A percentile compares a stretch with the other conserved stretches of the same genome.
Evolutionary conservation across 1,284 basidiomycete genomes (phyloP).

Genomic region (Mrakiaceae sp.): DNA sequence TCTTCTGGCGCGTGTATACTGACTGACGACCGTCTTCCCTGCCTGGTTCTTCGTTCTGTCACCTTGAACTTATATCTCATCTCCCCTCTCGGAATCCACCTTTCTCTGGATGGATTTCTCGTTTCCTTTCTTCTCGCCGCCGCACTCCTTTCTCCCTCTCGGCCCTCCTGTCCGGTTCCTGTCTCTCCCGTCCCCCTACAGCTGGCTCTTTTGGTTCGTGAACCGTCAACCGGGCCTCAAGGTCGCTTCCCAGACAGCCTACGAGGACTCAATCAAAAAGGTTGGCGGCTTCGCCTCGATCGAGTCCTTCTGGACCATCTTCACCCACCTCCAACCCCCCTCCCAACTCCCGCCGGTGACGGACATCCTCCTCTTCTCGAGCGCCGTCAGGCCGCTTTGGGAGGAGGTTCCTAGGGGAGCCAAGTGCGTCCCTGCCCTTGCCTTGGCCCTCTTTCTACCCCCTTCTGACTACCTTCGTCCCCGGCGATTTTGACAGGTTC

Average conservation of each 20-base stretch:
- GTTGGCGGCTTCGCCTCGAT: conserved; percentile 38
- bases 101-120: too few relatives aligned
- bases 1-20: background rate
- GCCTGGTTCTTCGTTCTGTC: too few relatives aligned
- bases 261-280: conserved; percentile 35
- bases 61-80: too few relatives aligned
- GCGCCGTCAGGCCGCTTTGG: conserved; percentile 34
- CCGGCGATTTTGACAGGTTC: conserved; percentile 31
- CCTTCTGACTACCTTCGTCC: conserved; percentile 5
- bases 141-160: background rate
- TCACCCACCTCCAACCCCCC: conserved; percentile 34
- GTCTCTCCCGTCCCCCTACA: conserved; percentile 12
- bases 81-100: too few relatives aligned
- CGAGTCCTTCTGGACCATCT: conserved; percentile 36
- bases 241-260: conserved; percentile 26
- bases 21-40: background rate
- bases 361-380: conserved; percentile 31
- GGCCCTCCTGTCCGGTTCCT: background rate
- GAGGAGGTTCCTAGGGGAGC: conserved; percentile 36
- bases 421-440: background rate
- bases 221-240: conserved; percentile 35
- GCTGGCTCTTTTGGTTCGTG: conserved; percentile 37
- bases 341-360: conserved; percentile 35
- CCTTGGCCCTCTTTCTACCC: background rate
- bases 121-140: background rate